A percentile compares a stretch with the other conserved stretches of the same genome.
Conservation (phyloP, 441 rosid genomes). For the Jatropha multifida region DNA sequence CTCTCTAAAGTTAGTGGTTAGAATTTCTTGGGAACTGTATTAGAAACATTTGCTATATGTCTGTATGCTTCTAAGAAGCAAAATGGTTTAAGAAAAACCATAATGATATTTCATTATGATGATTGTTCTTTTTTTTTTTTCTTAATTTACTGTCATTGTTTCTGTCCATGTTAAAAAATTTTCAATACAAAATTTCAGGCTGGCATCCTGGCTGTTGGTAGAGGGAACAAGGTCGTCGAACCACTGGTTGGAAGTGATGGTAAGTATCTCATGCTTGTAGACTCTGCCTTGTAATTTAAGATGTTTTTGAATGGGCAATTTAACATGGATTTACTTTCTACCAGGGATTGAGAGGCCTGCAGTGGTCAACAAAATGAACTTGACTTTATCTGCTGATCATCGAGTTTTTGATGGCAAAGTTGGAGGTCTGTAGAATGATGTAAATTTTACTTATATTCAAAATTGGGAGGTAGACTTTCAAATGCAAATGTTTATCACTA, state of each 20-base stretch:
- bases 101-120: background rate
- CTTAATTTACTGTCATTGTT: background rate
- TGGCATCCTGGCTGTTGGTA: constrained; percentile 93
- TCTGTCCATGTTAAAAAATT: background rate
- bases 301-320: constrained; percentile 12
- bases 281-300: constrained; percentile 3
- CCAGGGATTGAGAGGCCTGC: constrained; percentile 81
- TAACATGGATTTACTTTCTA: constrained; percentile 25
- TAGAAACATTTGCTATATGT: background rate
- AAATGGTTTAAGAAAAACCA: background rate
- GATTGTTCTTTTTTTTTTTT: background rate
- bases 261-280: constrained; percentile 36
- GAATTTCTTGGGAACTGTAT: background rate
- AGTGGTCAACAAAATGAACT: constrained; percentile 73
- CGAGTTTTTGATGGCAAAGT: constrained; percentile 94
- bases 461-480: background rate
- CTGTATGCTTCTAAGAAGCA: background rate
- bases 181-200: constrained; percentile 46
- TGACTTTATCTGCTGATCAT: constrained; percentile 93
- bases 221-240: constrained; percentile 90
- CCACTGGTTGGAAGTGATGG: constrained; percentile 71
- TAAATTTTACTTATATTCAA: background rate
- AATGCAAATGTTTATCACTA: background rate
- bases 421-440: constrained; percentile 52
- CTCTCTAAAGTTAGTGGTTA: background rate